These are phyloP conservation scores for Saposhnikovia divaricata DNA, from an alignment of 129 eudicot genomes.

Conservation along the genomic window DNA sequence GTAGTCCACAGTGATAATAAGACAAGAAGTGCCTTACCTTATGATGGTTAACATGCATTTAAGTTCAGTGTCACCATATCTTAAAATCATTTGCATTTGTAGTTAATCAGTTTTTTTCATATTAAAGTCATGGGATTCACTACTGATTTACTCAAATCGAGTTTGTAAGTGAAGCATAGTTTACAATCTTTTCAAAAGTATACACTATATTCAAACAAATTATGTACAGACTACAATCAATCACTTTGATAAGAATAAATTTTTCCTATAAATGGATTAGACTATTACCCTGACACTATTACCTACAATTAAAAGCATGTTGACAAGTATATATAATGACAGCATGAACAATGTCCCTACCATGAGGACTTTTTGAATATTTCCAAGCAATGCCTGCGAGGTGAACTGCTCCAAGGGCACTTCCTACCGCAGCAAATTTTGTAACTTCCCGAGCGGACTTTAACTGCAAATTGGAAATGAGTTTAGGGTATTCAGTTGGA, in stretches of 20 bases:
- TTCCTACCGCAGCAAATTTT: constrained; percentile 30
- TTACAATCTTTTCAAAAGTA: not conserved
- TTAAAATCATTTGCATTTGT: not conserved
- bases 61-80: not conserved
- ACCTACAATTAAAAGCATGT: not conserved
- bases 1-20: not conserved
- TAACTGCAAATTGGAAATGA: constrained; percentile 21
- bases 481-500: not conserved
- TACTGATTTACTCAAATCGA: not conserved
- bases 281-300: not conserved
- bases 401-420: constrained; percentile 38
- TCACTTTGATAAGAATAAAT: not conserved
- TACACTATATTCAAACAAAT: not conserved
- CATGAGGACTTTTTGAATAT: constrained; percentile 45
- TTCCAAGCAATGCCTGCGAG: constrained; percentile 43
- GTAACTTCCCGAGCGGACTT: constrained; percentile 56
- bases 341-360: constrained; percentile 7
- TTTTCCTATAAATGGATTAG: not conserved
- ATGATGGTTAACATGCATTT: not conserved
- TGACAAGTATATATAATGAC: not conserved
- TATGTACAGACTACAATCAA: not conserved
- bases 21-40: not conserved
- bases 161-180: not conserved
- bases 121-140: not conserved
- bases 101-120: not conserved